Percentiles rank a stretch among this genome's conserved stretches.
These are phyloP conservation scores for Calonectria honghensis DNA, from an alignment of 2,329 filamentous ascomycete species.

Conservation along the genomic window DNA sequence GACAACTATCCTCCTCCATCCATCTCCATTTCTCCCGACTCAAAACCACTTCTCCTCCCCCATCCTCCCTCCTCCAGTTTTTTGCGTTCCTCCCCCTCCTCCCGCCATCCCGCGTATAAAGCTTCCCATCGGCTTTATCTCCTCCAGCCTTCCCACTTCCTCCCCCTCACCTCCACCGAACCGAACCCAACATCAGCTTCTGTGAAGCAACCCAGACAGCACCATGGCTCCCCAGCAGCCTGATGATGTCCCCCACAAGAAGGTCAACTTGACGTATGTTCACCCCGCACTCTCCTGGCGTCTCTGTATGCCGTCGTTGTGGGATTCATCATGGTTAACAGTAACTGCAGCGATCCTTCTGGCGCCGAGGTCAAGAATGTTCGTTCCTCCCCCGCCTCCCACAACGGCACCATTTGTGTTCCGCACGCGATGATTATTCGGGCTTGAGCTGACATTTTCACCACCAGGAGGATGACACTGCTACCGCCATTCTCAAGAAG, in stretches of 20 bases:
- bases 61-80: constrained; percentile 18
- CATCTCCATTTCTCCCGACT: constrained; percentile 37
- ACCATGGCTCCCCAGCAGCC: constrained; percentile 82
- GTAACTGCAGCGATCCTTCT: constrained; percentile 83
- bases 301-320: neutral
- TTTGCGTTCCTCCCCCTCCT: constrained; percentile 33
- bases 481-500: constrained; percentile 99
- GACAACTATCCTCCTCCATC: constrained; percentile 40
- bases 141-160: constrained; percentile 42
- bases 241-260: constrained; percentile 77
- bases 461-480: constrained; percentile 87
- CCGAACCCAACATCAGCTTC: constrained; percentile 53
- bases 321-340: constrained; percentile 60
- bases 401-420: constrained; percentile 44
- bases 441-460: constrained; percentile 58
- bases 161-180: constrained; percentile 52
- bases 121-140: constrained; percentile 50
- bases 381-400: constrained; percentile 60
- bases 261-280: constrained; percentile 87
- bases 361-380: constrained; percentile 91
- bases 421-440: constrained; percentile 34
- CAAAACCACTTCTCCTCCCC: constrained; percentile 38
- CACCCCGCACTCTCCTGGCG: neutral
- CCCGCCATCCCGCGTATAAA: constrained; percentile 36
- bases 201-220: constrained; percentile 57